A percentile compares a stretch with the other conserved stretches of the same genome.
Evolutionary conservation across 2,329 filamentous ascomycete genomes (phyloP).

Genomic region (Ophiostoma sp.): DNA sequence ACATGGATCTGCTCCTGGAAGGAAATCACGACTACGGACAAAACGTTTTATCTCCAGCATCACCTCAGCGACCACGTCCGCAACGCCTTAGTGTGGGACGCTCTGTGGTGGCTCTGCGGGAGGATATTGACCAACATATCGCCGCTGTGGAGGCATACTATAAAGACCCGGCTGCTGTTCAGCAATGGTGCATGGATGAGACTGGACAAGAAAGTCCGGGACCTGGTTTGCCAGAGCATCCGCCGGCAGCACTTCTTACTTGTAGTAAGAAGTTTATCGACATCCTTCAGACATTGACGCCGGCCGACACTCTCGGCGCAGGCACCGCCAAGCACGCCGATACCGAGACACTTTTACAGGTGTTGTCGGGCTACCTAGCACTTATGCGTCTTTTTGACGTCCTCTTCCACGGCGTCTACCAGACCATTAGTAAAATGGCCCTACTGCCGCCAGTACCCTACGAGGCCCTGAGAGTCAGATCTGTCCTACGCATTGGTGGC

Average conservation of each 20-base stretch:
- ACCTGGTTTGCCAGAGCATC: not conserved
- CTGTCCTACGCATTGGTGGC: conserved; percentile 13
- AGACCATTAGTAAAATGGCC: not conserved
- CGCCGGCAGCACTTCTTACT: not conserved
- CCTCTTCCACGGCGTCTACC: not conserved
- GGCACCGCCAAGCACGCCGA: not conserved
- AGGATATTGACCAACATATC: not conserved
- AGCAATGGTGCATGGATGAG: not conserved
- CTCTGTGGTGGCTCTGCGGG: not conserved
- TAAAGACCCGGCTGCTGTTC: not conserved
- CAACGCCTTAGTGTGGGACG: not conserved
- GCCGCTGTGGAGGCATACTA: not conserved
- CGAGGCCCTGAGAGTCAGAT: not conserved
- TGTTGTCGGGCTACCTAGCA: not conserved
- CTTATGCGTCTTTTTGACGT: conserved; percentile 4
- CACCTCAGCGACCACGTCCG: not conserved
- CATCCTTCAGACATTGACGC: not conserved
- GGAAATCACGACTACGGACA: not conserved
- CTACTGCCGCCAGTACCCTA: not conserved
- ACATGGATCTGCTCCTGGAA: not conserved
- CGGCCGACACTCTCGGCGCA: not conserved
- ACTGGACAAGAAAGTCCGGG: not conserved
- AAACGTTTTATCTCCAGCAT: not conserved
- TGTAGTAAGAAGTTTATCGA: not conserved
- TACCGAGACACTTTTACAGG: not conserved